Percentiles rank a stretch among this genome's conserved stretches.
phyloP scores from a whole-genome alignment of 73 alveolate species.

The Stentor roeselii region DNA sequence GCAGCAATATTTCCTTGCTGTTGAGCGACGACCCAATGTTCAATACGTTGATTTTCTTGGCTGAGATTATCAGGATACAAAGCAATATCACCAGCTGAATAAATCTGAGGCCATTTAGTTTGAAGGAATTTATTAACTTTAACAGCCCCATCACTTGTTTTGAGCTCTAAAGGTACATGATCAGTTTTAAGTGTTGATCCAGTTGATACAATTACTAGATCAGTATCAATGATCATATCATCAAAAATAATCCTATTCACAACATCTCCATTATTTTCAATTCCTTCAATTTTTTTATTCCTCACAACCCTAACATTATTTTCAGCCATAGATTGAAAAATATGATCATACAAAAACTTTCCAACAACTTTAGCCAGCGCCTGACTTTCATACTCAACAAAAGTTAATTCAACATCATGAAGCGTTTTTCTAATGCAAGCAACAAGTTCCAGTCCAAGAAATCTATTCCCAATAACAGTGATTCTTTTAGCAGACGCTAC shows the following conservation, averaged over 20 bases:
- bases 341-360: slow-evolving; percentile 51
- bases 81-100: slow-evolving; percentile 91
- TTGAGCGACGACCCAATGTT: slow-evolving; percentile 76
- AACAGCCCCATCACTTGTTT: slow-evolving; percentile 53
- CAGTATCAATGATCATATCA: slow-evolving; percentile 37
- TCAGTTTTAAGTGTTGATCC: slow-evolving; percentile 69
- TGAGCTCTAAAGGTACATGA: slow-evolving; percentile 37
- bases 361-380: slow-evolving; percentile 77
- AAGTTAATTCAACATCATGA: slow-evolving; percentile 55
- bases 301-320: slow-evolving; percentile 59
- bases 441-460: slow-evolving; percentile 81
- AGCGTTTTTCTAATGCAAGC: slow-evolving; percentile 44
- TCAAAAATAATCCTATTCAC: slow-evolving; percentile 50
- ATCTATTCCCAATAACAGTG: slow-evolving; percentile 74
- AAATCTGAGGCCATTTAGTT: slow-evolving; percentile 64
- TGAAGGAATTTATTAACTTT: slow-evolving; percentile 62
- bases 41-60: slow-evolving; percentile 74
- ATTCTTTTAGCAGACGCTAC: slow-evolving; percentile 58
- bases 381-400: slow-evolving; percentile 43
- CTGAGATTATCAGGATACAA: slow-evolving; percentile 70
- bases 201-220: slow-evolving; percentile 72
- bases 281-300: slow-evolving; percentile 35
- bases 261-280: slow-evolving; percentile 54
- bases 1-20: slow-evolving; percentile 80
- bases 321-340: slow-evolving; percentile 48